These are phyloP conservation scores for Calonectria hongkongensis DNA, from an alignment of 2,329 filamentous ascomycete genomes.

Conservation along the genomic window DNA sequence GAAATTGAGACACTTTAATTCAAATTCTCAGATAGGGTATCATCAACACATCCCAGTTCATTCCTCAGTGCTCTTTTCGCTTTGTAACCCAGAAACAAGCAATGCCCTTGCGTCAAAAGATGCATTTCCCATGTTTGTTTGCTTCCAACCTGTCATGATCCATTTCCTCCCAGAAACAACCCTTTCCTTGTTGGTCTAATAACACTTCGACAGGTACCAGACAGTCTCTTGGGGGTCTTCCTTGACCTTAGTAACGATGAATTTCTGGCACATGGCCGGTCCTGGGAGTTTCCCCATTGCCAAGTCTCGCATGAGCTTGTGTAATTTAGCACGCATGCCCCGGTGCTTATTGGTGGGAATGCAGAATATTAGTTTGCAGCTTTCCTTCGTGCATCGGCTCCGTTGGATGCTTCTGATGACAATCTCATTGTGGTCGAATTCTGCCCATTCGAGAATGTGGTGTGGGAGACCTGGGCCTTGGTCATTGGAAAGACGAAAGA, in stretches of 20 bases:
- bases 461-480: constrained; percentile 28
- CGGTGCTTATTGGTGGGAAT: constrained; percentile 17
- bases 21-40: too few relatives aligned
- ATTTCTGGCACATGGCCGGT: background rate
- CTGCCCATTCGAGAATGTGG: constrained; percentile 42
- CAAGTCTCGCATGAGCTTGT: constrained; percentile 27
- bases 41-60: background rate
- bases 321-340: constrained; percentile 29
- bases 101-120: background rate
- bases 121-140: background rate
- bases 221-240: constrained; percentile 31
- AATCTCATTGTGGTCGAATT: constrained; percentile 34
- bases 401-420: constrained; percentile 41
- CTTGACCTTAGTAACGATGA: constrained; percentile 32
- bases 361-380: background rate
- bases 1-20: background rate
- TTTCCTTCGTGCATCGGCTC: background rate
- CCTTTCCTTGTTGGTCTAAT: background rate
- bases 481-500: constrained; percentile 4
- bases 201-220: constrained; percentile 20
- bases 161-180: too few relatives aligned
- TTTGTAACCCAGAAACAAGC: too few relatives aligned
- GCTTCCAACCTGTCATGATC: too few relatives aligned
- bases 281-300: background rate
- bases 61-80: background rate